Evolutionary conservation across 148 eudicot species (phyloP).

Genomic region (Cornus kousa): DNA sequence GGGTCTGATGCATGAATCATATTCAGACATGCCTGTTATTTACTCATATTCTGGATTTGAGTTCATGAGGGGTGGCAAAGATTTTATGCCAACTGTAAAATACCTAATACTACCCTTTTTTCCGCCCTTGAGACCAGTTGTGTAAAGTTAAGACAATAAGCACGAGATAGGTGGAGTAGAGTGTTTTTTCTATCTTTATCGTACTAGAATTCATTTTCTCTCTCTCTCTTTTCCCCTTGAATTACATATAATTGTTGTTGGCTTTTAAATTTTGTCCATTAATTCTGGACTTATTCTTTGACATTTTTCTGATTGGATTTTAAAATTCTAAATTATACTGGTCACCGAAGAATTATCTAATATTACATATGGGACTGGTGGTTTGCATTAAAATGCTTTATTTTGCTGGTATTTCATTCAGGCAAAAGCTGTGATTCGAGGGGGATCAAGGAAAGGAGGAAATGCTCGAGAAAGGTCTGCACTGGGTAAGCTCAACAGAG

Average conservation of each 20-base stretch:
- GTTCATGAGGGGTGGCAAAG: not conserved
- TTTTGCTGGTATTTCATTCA: slow-evolving; percentile 31
- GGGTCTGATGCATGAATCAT: not conserved
- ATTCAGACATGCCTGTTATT: not conserved
- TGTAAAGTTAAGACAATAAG: not conserved
- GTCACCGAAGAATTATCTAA: not conserved
- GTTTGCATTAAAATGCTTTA: not conserved
- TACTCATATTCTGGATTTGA: not conserved
- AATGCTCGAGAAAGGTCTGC: slow-evolving; percentile 58
- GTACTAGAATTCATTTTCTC: not conserved
- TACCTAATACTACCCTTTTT: not conserved
- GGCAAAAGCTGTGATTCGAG: slow-evolving; percentile 91
- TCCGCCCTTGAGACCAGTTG: not conserved
- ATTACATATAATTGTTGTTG: not conserved
- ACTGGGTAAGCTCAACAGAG: slow-evolving; percentile 46
- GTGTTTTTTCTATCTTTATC: not conserved
- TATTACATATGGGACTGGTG: not conserved
- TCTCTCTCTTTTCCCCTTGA: not conserved
- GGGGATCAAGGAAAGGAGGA: slow-evolving; percentile 68
- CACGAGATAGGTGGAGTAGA: not conserved
- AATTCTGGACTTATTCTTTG: not conserved
- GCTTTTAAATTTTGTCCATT: not conserved
- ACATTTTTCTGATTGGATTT: slow-evolving; percentile 1
- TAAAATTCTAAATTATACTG: not conserved
- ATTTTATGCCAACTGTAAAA: not conserved